phyloP scores from a whole-genome alignment of 768 basidiomycete species.

The Lyophyllum semitale region DNA sequence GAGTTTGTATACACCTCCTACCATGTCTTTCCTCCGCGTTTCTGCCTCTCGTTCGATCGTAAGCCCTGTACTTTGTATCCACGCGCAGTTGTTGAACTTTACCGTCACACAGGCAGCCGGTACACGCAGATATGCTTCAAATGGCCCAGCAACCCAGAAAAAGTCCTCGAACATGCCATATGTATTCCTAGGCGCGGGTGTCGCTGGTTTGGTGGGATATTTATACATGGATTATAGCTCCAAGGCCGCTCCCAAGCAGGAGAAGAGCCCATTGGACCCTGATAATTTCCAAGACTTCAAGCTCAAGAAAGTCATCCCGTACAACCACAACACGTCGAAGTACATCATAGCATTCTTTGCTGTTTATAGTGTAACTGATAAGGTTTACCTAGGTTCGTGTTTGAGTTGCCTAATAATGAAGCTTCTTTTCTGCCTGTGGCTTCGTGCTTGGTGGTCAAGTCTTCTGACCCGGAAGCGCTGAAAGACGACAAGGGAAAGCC shows the following conservation, averaged over 20 bases:
- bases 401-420: slow-evolving; percentile 77
- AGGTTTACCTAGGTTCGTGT: slow-evolving; percentile 59
- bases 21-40: slow-evolving; percentile 47
- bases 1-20: neutral
- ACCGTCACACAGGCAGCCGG: slow-evolving; percentile 28
- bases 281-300: slow-evolving; percentile 78
- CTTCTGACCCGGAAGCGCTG: slow-evolving; percentile 65
- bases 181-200: slow-evolving; percentile 50
- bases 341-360: slow-evolving; percentile 30
- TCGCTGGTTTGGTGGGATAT: slow-evolving; percentile 44
- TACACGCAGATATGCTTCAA: slow-evolving; percentile 47
- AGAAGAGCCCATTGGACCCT: slow-evolving; percentile 74
- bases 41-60: slow-evolving; percentile 46
- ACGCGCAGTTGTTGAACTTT: slow-evolving; percentile 1
- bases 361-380: neutral
- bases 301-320: slow-evolving; percentile 77
- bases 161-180: slow-evolving; percentile 51
- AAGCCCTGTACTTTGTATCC: slow-evolving; percentile 15
- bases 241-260: slow-evolving; percentile 34
- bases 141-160: slow-evolving; percentile 42
- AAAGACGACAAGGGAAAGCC: slow-evolving; percentile 83
- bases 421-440: slow-evolving; percentile 79
- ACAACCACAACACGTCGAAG: slow-evolving; percentile 94
- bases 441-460: slow-evolving; percentile 76
- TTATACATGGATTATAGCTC: slow-evolving; percentile 48